Evolutionary conservation across 1,284 basidiomycete species (phyloP), one percentile per base, ranked within the genome.

Genomic region (Ceratobasidium sp.): DNA sequence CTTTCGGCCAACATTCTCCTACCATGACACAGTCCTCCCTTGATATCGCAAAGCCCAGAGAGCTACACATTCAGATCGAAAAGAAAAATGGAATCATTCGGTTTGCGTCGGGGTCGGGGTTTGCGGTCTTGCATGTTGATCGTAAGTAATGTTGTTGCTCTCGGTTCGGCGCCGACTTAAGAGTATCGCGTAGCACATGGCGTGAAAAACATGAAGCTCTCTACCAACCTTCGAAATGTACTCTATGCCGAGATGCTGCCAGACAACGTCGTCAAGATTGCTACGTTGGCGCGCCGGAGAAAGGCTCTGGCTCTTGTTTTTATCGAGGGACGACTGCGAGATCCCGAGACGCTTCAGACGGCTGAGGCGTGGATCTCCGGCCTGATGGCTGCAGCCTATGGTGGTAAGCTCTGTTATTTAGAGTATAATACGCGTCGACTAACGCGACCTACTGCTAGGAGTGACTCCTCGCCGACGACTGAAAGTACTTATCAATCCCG

Each of bases 401-500:
- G 87, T 80, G 90, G 93, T 93, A 78, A 78, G 86, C 82, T 23
- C 73, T 46, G 16, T 62, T 44, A 4, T 20, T 77, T 55, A 41
- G 41, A 41, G 20, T 23, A 23, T 33, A 44, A 14, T 41, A 62
- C 64, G n/a, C 23, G 6, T 46, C 4, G 38, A 41, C n/a, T 64
- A 35, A 52, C 48, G 10, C 35, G 6, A 41, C n/a, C 18, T 41
- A 38, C 38, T 0, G 12, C 38, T 57, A 90, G 93, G 87, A 33
- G 83, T 90, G 27, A 87, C 88, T 78, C 90, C 87, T 10, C 83
- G 84, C 75, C 86, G 89, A 76, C 83, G 84, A 30, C 84, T 96
- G 30, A 89, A 91, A 78, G 87, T 98, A 1, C 84, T 98, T n/a
- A 88, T 98, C 79, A 99, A 99, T 83, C 97, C 97, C 1, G 86